Evolutionary conservation across 495 filamentous ascomycete genomes (phyloP).

Genomic region (Rhizodiscina lignyota): DNA sequence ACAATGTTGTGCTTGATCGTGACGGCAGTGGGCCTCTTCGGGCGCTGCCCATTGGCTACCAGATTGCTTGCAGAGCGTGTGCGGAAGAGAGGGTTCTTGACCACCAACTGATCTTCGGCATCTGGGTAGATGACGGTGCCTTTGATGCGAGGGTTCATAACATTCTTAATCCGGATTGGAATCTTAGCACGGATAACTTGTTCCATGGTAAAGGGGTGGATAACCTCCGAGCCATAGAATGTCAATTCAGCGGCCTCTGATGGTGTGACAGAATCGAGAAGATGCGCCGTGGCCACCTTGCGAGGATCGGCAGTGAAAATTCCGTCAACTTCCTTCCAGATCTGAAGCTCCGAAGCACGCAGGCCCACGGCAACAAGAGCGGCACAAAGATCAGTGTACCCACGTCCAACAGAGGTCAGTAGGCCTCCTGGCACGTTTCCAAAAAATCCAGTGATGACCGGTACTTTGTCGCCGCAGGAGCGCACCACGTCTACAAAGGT

Average conservation of each 20-base stretch:
- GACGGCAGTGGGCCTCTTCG: slow-evolving; percentile 62
- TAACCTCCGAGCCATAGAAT: slow-evolving; percentile 50
- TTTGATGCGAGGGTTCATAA: slow-evolving; percentile 76
- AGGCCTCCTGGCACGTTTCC: slow-evolving; percentile 31
- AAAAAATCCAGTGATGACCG: slow-evolving; percentile 30
- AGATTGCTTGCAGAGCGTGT: slow-evolving; percentile 16
- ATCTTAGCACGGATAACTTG: slow-evolving; percentile 88
- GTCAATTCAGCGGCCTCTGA: slow-evolving; percentile 37
- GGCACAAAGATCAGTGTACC: slow-evolving; percentile 37
- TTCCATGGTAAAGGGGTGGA: slow-evolving; percentile 97
- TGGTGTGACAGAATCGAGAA: slow-evolving; percentile 32
- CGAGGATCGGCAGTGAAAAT: slow-evolving; percentile 40
- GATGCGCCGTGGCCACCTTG: slow-evolving; percentile 32
- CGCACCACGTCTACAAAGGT: slow-evolving; percentile 49
- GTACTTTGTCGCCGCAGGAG: slow-evolving; percentile 39
- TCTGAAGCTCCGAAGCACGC: slow-evolving; percentile 31
- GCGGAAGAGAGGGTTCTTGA: slow-evolving; percentile 25
- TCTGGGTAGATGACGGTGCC: slow-evolving; percentile 68
- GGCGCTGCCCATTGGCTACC: slow-evolving; percentile 1
- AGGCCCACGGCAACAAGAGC: slow-evolving; percentile 31
- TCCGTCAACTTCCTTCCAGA: slow-evolving; percentile 41
- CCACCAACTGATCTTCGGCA: slow-evolving; percentile 27
- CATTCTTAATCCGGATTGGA: slow-evolving; percentile 94
- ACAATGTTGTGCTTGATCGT: slow-evolving; percentile 89
- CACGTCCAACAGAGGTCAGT: slow-evolving; percentile 28